Base-by-base conservation (phyloP, 1,139 yeast genomes). In the Candida pseudoviswanathii region DNA sequence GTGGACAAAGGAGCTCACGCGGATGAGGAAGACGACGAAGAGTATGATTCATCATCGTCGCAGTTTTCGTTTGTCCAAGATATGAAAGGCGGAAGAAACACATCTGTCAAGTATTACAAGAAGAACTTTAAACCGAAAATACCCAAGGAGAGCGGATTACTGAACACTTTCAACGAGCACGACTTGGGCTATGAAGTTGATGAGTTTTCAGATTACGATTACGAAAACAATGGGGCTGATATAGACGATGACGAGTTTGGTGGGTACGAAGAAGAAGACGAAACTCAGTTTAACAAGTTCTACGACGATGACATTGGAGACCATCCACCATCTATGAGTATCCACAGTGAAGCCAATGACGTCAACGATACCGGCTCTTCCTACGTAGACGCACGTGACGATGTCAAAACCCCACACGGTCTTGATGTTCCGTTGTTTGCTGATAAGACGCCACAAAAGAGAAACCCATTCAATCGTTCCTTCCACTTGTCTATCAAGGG, bases 1-100 rank as follows among this genome's bases (percentile, higher is more conserved):
- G 16, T 2, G 16, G 16, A 16, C 16, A 16, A 16, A 16, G 16
- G 16, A 16, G 16, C 16, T 16, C 16, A 16, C 16, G 16, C 16
- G 16, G 58, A 58, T n/a, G 65, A 59, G 10, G 58, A 55, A 22
- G 61, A 58, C 37, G 59, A 55, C 4, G 66, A 63, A 16, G 61
- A 57, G 2, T 65, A 63, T 29, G 68, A 71, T 3, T 71, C 66
- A 32, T 45, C 68, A 6, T 68, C 77, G 1, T 77, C 82, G 0
- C 81, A 77, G 50, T 84, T 84, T 58, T 83, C 88, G 0, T 84
- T 84, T 58, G 85, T 82, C 42, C 71, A 75, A 49, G 83, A 80
- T 50, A 67, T 68, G 47, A 71, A 70, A 11, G 80, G 82, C 24
- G 89, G 88, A 2, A 66, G 89, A 57, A 84, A 84, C 53, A 76